Evolutionary conservation across 257 asterid species (phyloP).

Genomic region (Nicotiana undulata): DNA sequence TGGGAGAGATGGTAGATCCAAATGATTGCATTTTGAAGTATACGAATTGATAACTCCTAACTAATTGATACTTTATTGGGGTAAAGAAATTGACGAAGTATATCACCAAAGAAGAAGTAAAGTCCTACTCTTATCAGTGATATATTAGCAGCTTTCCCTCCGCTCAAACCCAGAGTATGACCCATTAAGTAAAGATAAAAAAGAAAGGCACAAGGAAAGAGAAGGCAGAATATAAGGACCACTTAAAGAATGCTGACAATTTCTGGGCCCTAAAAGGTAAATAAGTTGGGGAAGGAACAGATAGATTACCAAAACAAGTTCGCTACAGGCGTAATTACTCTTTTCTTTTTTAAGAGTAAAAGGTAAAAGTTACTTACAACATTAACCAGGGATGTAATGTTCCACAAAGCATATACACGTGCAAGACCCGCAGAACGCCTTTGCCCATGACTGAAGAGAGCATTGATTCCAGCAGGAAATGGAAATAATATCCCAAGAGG

Average conservation of each 20-base stretch:
- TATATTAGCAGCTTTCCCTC: not conserved
- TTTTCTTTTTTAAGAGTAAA: not conserved
- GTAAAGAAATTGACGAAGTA: not conserved
- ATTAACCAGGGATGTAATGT: constrained; percentile 73
- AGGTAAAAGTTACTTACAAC: constrained; percentile 48
- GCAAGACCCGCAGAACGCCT: constrained; percentile 97
- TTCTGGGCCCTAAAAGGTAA: not conserved
- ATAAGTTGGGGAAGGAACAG: not conserved
- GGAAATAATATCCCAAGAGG: constrained; percentile 93
- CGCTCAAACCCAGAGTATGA: not conserved
- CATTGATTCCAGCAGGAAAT: constrained; percentile 97
- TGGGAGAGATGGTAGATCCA: not conserved
- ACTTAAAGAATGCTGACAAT: not conserved
- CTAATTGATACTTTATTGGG: not conserved
- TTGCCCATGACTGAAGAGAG: constrained; percentile 93
- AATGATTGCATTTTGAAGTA: not conserved
- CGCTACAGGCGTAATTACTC: not conserved
- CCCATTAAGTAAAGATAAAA: not conserved
- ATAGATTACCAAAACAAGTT: not conserved
- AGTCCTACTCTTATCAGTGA: not conserved
- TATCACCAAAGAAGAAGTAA: not conserved
- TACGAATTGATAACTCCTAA: not conserved
- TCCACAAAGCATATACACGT: constrained; percentile 94
- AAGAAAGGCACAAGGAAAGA: not conserved
- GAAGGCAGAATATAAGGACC: not conserved